Conservation (phyloP, 1,284 basidiomycete species). For the Apiotrichum akiyoshidainum region DNA sequence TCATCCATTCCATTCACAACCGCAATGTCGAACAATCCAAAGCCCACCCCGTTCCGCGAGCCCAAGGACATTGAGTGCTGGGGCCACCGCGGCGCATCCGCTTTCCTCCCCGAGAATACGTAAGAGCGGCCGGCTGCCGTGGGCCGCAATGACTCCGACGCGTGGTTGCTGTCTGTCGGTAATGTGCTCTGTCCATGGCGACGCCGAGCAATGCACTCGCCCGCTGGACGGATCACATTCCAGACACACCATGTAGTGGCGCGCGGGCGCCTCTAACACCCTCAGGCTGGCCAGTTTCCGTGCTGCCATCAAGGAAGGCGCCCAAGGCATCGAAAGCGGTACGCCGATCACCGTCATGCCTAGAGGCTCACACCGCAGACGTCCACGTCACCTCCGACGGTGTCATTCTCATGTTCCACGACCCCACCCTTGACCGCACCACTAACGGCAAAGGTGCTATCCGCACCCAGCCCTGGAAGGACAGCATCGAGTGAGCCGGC, state of each 20-base stretch:
- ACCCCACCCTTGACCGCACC: conserved; percentile 64
- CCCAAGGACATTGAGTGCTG: conserved; percentile 66
- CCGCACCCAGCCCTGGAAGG: conserved; percentile 51
- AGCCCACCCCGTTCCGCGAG: conserved; percentile 10
- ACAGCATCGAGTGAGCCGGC: conserved; percentile 43
- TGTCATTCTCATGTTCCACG: conserved; percentile 95
- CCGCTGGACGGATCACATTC: background rate
- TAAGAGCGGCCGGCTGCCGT: conserved; percentile 19
- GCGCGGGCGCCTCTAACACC: conserved; percentile 13
- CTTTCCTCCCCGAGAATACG: conserved; percentile 51
- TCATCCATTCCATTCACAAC: background rate
- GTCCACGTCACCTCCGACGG: conserved; percentile 90
- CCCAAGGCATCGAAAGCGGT: conserved; percentile 85
- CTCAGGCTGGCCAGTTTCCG: conserved; percentile 83
- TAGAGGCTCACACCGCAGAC: conserved; percentile 58
- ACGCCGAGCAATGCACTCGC: background rate
- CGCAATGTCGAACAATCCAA: background rate
- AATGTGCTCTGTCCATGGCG: background rate
- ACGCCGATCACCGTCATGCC: conserved; percentile 1
- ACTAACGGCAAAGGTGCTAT: conserved; percentile 58
- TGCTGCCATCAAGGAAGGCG: conserved; percentile 84
- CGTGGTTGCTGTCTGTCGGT: background rate
- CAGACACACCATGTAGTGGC: background rate
- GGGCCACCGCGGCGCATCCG: conserved; percentile 87
- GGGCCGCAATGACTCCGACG: background rate